phyloP scores from a whole-genome alignment of 1,284 basidiomycete species.

The Leccinum huronense region DNA sequence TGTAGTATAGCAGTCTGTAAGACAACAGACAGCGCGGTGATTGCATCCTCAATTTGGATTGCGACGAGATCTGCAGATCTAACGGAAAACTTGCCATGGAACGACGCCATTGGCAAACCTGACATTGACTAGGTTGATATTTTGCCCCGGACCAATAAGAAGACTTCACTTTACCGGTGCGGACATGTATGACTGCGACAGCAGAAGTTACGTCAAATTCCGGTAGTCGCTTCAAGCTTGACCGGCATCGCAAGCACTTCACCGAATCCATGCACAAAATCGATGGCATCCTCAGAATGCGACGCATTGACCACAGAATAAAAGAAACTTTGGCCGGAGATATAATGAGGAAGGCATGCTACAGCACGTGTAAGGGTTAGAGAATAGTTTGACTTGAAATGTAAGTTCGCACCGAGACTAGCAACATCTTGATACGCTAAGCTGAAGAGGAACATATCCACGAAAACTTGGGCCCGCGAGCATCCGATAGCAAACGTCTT shows the following conservation, averaged over 20 bases:
- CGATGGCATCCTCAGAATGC: conserved; percentile 92
- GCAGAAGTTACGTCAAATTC: no score
- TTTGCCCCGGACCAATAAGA: neutral
- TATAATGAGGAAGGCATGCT: conserved; percentile 96
- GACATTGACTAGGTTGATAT: conserved; percentile 15
- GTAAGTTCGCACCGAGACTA: conserved; percentile 62
- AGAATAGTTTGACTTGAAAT: neutral
- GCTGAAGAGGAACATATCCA: conserved; percentile 99
- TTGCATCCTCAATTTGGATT: conserved; percentile 94
- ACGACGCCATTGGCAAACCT: conserved; percentile 94
- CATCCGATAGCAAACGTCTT: conserved; percentile 99
- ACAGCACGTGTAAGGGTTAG: conserved; percentile 10
- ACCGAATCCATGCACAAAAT: conserved; percentile 97
- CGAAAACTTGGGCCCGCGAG: conserved; percentile 94
- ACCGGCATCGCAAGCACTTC: conserved; percentile 92
- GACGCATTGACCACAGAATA: conserved; percentile 99
- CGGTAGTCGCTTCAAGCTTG: conserved; percentile 76
- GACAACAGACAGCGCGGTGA: conserved; percentile 91
- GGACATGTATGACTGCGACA: conserved; percentile 82
- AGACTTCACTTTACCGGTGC: conserved; percentile 61
- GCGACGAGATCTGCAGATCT: conserved; percentile 96
- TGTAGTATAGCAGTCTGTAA: conserved; percentile 96
- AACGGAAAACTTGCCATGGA: conserved; percentile 99
- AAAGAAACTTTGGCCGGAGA: conserved; percentile 97
- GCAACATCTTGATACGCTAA: conserved; percentile 95